A percentile compares a stretch with the other conserved stretches of the same genome.
These are phyloP conservation scores for Chytriomyces confervae DNA, from an alignment of 192 early-diverging fungal species.

Conservation along the genomic window DNA sequence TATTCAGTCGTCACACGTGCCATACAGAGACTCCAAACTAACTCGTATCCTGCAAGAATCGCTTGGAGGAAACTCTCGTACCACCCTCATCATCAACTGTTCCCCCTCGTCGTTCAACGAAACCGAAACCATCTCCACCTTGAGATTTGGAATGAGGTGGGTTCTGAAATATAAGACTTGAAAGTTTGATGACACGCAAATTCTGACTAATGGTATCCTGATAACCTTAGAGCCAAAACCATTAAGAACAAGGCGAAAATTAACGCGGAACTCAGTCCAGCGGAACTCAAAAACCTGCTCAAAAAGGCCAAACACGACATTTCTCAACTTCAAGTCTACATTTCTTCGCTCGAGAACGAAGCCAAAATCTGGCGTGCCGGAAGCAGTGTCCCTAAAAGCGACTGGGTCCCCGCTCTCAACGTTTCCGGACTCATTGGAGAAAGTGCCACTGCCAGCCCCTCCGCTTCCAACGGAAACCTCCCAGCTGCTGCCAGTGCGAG, in stretches of 20 bases:
- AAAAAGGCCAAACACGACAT: constrained; percentile 88
- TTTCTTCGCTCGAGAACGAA: constrained; percentile 85
- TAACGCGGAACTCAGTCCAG: constrained; percentile 93
- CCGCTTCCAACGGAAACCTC: constrained; percentile 15
- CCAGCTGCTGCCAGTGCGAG: constrained; percentile 47
- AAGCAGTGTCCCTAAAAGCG: constrained; percentile 41
- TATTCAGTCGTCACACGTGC: constrained; percentile 87
- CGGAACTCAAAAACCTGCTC: constrained; percentile 93
- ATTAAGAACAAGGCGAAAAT: constrained; percentile 99
- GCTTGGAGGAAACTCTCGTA: constrained; percentile 98
- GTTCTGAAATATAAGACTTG: not conserved
- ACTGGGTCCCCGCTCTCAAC: constrained; percentile 45
- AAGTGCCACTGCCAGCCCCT: constrained; percentile 1
- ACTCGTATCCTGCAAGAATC: constrained; percentile 99
- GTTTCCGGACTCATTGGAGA: constrained; percentile 15
- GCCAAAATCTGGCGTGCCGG: constrained; percentile 82
- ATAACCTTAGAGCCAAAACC: constrained; percentile 78
- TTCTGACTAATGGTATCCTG: not conserved
- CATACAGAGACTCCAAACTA: constrained; percentile 98
- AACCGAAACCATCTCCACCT: constrained; percentile 89
- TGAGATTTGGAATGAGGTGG: constrained; percentile 91
- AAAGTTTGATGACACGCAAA: not conserved
- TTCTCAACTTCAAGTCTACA: constrained; percentile 82
- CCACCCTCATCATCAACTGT: constrained; percentile 98
- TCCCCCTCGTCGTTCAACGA: constrained; percentile 98